These are phyloP conservation scores for Macrophomina phaseolina DNA, from an alignment of 2,329 filamentous ascomycete species.

Conservation along the genomic window DNA sequence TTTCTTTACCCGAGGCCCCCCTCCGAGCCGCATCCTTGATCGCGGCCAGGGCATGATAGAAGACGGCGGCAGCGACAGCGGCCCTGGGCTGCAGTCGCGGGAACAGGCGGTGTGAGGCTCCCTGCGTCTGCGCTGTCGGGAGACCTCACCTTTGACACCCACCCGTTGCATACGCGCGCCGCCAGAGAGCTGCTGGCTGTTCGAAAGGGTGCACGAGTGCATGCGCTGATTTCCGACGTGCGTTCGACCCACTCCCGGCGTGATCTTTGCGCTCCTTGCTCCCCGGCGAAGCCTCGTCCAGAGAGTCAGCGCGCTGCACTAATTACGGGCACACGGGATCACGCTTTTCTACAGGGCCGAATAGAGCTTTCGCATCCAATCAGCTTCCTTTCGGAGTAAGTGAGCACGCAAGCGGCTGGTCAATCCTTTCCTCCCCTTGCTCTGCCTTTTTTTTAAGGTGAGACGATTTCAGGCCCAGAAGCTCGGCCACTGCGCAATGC, in stretches of 20 bases:
- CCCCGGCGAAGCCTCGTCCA: slow-evolving; percentile 6
- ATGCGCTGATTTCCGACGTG: slow-evolving; percentile 16
- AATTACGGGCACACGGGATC: slow-evolving; percentile 8
- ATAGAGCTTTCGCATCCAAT: slow-evolving; percentile 20
- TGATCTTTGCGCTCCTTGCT: slow-evolving; percentile 21
- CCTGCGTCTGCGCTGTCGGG: slow-evolving; percentile 23
- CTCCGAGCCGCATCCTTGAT: slow-evolving; percentile 4
- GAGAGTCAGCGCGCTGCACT: slow-evolving; percentile 15
- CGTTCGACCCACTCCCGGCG: slow-evolving; percentile 14
- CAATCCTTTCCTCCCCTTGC: slow-evolving; percentile 7
- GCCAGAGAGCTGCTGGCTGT: slow-evolving; percentile 13
- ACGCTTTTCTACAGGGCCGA: slow-evolving; percentile 8
- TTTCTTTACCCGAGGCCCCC: slow-evolving; percentile 1
- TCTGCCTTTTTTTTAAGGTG: slow-evolving; percentile 10
- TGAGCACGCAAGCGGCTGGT: slow-evolving; percentile 25
- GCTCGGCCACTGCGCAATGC: slow-evolving; percentile 22
- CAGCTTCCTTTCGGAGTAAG: slow-evolving; percentile 10
- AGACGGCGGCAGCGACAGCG: slow-evolving; percentile 1
- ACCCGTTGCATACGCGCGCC: slow-evolving; percentile 17
- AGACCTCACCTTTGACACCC: slow-evolving; percentile 10
- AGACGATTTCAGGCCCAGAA: slow-evolving; percentile 14
- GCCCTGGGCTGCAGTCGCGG: slow-evolving; percentile 18
- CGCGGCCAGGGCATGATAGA: background rate
- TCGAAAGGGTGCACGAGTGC: slow-evolving; percentile 5
- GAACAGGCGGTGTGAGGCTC: slow-evolving; percentile 26